Conservation (phyloP, 1,139 yeast species). For the Kodamaea alishanica region DNA sequence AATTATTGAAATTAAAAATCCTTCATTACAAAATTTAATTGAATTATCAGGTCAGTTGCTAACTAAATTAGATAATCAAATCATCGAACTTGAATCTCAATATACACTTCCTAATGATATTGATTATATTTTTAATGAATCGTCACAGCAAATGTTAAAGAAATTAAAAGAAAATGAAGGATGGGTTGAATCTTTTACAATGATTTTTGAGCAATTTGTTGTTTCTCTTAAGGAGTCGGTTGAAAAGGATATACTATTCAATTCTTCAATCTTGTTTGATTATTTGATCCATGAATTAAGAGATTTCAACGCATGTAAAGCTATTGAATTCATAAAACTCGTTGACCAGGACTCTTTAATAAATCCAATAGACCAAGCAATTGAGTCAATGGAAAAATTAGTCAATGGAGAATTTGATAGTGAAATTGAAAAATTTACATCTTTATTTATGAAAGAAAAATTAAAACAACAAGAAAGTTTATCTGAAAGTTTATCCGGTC, state of each 20-base stretch:
- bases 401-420: conserved; percentile 39
- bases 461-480: conserved; percentile 13
- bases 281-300: conserved; percentile 31
- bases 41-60: conserved; percentile 24
- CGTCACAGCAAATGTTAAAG: conserved; percentile 40
- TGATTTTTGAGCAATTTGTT: conserved; percentile 38
- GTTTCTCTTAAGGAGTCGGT: conserved; percentile 42
- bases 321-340: conserved; percentile 8
- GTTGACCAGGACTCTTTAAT: conserved; percentile 1
- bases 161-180: conserved; percentile 49
- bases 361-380: conserved; percentile 9
- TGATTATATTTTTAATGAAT: conserved; percentile 44
- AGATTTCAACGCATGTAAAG: conserved; percentile 16
- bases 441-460: conserved; percentile 29
- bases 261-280: conserved; percentile 50
- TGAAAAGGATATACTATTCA: conserved; percentile 52
- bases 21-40: conserved; percentile 2
- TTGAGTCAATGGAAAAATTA: conserved; percentile 23
- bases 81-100: conserved; percentile 48
- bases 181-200: conserved; percentile 49
- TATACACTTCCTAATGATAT: conserved; percentile 50
- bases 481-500: not conserved
- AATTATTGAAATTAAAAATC: not conserved
- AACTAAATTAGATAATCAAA: conserved; percentile 35
- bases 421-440: conserved; percentile 28